phyloP scores from a whole-genome alignment of 2,329 filamentous ascomycete genomes.

The Celoporthe dispersa region DNA sequence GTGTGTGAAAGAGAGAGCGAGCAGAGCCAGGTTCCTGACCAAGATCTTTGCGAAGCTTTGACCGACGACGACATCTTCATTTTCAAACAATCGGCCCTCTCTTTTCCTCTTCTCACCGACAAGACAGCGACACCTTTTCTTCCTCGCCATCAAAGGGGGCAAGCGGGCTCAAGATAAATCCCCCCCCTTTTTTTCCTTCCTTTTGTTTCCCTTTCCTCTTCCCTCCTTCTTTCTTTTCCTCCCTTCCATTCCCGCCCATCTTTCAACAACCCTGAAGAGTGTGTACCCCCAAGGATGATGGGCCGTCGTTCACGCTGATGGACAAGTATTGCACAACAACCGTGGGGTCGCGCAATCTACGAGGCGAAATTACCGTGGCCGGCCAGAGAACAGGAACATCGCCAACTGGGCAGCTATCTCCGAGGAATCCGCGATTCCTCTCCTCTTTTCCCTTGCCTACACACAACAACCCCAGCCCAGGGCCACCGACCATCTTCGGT shows the following conservation, averaged over 20 bases:
- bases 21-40: background rate
- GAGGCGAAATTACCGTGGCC: slow-evolving; percentile 23
- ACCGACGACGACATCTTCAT: slow-evolving; percentile 8
- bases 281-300: background rate
- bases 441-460: background rate
- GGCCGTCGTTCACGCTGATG: background rate
- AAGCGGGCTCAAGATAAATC: background rate
- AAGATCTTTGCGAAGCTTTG: background rate
- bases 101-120: background rate
- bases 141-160: background rate
- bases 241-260: no score
- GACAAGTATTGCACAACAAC: background rate
- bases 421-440: slow-evolving; percentile 1
- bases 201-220: background rate
- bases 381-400: background rate
- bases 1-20: no score
- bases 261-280: background rate
- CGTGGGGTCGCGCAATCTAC: slow-evolving; percentile 27
- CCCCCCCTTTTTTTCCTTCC: background rate
- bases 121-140: background rate
- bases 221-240: no score
- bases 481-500: background rate
- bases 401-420: slow-evolving; percentile 20
- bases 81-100: background rate
- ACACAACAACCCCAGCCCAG: slow-evolving; percentile 2